These are phyloP conservation scores for Scheffersomyces ergatensis DNA, from an alignment of 805 yeast genomes.

Conservation along the genomic window DNA sequence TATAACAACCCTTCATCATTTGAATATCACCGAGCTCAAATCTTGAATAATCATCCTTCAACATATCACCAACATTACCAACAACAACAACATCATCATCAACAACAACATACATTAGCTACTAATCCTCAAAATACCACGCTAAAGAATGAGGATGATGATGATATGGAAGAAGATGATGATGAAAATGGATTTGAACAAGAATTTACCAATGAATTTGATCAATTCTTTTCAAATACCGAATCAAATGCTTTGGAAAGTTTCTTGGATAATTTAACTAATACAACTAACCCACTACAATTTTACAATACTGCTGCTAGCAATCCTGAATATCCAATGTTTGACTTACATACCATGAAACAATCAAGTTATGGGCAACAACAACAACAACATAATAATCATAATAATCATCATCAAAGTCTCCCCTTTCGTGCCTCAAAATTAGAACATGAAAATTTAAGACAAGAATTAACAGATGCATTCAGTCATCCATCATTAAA, in stretches of 20 bases:
- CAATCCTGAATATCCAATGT: slow-evolving; percentile 8
- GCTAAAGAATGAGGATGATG: not conserved
- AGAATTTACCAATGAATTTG: slow-evolving; percentile 24
- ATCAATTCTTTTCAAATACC: slow-evolving; percentile 33
- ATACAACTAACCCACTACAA: slow-evolving; percentile 27
- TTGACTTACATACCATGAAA: slow-evolving; percentile 31
- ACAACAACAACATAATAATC: not conserved
- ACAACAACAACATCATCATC: not conserved
- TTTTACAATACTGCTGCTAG: slow-evolving; percentile 19
- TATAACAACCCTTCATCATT: not conserved
- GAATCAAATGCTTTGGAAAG: slow-evolving; percentile 38
- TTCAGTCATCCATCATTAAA: slow-evolving; percentile 21
- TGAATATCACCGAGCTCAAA: slow-evolving; percentile 4
- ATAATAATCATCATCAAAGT: slow-evolving; percentile 1
- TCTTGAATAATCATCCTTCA: not conserved
- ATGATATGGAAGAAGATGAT: not conserved
- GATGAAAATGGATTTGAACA: slow-evolving; percentile 6
- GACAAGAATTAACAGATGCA: slow-evolving; percentile 29
- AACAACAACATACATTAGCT: not conserved
- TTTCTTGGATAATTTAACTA: slow-evolving; percentile 39
- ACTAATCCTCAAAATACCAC: not conserved
- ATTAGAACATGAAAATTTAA: slow-evolving; percentile 15
- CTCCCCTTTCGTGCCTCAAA: not conserved
- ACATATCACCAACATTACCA: not conserved
- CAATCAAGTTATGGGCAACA: slow-evolving; percentile 3